A percentile compares a stretch with the other conserved stretches of the same genome.
Evolutionary conservation across 2,329 filamentous ascomycete genomes (phyloP).

Genomic region (Stachybotrys chlorohalonatus): DNA sequence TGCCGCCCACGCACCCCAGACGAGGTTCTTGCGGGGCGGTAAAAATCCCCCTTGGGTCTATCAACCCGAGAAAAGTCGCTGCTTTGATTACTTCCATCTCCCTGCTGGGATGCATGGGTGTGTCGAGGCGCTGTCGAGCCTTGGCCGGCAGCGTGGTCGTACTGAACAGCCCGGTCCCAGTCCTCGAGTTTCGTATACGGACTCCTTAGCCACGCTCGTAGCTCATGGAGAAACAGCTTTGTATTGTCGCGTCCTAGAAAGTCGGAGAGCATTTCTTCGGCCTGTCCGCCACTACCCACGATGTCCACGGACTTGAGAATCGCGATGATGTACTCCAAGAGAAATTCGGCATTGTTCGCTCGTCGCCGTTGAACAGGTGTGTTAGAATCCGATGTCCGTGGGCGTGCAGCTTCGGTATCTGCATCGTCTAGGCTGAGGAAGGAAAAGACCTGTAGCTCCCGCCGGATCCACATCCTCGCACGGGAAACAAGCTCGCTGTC

Average conservation of each 20-base stretch:
- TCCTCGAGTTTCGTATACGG: conserved; percentile 62
- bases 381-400: conserved; percentile 1
- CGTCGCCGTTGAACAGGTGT: conserved; percentile 18
- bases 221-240: conserved; percentile 72
- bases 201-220: conserved; percentile 74
- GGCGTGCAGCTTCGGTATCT: conserved; percentile 5
- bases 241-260: conserved; percentile 70
- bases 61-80: not conserved
- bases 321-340: conserved; percentile 78
- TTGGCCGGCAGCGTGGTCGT: conserved; percentile 24
- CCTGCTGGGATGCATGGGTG: not conserved
- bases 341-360: conserved; percentile 67
- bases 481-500: conserved; percentile 63
- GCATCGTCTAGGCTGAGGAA: conserved; percentile 45
- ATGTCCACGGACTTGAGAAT: conserved; percentile 77
- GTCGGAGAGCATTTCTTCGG: conserved; percentile 69
- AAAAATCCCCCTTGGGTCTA: conserved; percentile 15
- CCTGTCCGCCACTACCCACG: conserved; percentile 67
- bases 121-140: not conserved
- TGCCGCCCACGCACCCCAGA: not conserved
- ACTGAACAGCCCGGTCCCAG: conserved; percentile 78
- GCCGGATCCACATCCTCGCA: conserved; percentile 71
- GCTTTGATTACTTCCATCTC: not conserved
- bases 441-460: conserved; percentile 76
- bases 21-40: conserved; percentile 9